These are phyloP conservation scores for Acer campestre DNA, from an alignment of 345 rosid genomes.

Conservation along the genomic window DNA sequence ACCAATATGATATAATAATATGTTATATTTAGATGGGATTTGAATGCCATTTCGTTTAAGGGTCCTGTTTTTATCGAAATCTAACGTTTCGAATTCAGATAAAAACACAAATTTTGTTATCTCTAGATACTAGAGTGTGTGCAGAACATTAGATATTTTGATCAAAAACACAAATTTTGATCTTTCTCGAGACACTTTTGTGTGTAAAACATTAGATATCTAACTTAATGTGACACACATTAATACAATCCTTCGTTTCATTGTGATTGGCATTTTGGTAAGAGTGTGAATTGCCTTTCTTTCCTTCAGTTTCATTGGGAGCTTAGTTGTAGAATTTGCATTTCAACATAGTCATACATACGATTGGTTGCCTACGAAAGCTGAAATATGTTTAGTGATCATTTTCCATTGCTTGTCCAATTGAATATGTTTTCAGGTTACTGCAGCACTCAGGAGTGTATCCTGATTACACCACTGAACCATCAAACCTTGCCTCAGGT, in stretches of 20 bases:
- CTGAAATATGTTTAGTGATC: not conserved
- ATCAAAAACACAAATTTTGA: too few relatives aligned
- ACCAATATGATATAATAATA: not conserved
- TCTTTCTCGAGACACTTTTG: too few relatives aligned
- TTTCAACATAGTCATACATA: not conserved
- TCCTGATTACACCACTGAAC: conserved; percentile 72
- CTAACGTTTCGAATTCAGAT: too few relatives aligned
- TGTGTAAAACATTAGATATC: not conserved
- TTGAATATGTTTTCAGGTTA: conserved; percentile 43
- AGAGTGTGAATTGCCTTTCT: not conserved
- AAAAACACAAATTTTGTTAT: too few relatives aligned
- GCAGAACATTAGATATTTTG: not conserved
- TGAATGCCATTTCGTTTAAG: not conserved
- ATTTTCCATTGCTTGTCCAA: conserved; percentile 2
- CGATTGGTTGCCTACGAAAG: not conserved
- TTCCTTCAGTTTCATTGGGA: not conserved
- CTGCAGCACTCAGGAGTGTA: conserved; percentile 78
- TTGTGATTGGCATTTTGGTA: not conserved
- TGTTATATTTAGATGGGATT: not conserved
- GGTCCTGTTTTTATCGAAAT: not conserved
- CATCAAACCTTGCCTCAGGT: conserved; percentile 65
- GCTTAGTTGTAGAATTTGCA: not conserved
- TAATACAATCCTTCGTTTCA: not conserved
- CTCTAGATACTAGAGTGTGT: not conserved
- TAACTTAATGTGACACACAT: not conserved